These are phyloP conservation scores for Hortaea werneckii DNA, from an alignment of 2,329 filamentous ascomycete species.

Conservation along the genomic window DNA sequence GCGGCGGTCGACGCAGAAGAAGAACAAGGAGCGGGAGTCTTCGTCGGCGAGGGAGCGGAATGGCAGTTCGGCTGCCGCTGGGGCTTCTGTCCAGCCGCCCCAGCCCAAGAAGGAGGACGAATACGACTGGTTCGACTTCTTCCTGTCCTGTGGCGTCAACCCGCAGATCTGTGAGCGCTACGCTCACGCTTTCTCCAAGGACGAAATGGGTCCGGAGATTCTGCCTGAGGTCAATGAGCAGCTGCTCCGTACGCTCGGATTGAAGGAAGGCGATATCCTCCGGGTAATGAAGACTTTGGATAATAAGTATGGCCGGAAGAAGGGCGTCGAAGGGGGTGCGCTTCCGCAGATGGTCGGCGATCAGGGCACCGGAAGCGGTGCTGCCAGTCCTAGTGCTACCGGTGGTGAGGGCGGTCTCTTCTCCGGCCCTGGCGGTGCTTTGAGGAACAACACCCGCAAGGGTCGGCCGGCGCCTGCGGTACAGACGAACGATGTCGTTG, in stretches of 20 bases:
- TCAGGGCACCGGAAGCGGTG: constrained; percentile 23
- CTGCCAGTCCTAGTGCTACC: constrained; percentile 41
- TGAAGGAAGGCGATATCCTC: constrained; percentile 93
- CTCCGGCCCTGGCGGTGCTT: constrained; percentile 78
- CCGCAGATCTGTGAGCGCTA: constrained; percentile 92
- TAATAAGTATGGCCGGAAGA: constrained; percentile 60
- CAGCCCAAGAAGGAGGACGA: constrained; percentile 48
- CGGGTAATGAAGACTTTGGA: constrained; percentile 88
- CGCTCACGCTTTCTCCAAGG: constrained; percentile 74
- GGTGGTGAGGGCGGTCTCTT: constrained; percentile 60
- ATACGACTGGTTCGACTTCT: constrained; percentile 99
- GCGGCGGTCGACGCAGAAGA: constrained; percentile 36
- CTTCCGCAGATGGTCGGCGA: constrained; percentile 34
- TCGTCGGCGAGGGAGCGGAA: not conserved
- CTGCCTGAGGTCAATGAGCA: constrained; percentile 78
- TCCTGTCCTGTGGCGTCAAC: constrained; percentile 82
- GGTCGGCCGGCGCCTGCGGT: constrained; percentile 79
- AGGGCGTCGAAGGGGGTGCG: not conserved
- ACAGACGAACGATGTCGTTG: constrained; percentile 74
- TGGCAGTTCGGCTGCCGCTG: constrained; percentile 13
- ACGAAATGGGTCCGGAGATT: constrained; percentile 93
- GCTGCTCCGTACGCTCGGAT: constrained; percentile 74
- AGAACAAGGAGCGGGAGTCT: constrained; percentile 36
- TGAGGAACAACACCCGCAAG: constrained; percentile 92
- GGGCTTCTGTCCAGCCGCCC: constrained; percentile 54